Conservation (phyloP, 2,329 filamentous ascomycete genomes). For the Colletotrichum lindemuthianum region DNA sequence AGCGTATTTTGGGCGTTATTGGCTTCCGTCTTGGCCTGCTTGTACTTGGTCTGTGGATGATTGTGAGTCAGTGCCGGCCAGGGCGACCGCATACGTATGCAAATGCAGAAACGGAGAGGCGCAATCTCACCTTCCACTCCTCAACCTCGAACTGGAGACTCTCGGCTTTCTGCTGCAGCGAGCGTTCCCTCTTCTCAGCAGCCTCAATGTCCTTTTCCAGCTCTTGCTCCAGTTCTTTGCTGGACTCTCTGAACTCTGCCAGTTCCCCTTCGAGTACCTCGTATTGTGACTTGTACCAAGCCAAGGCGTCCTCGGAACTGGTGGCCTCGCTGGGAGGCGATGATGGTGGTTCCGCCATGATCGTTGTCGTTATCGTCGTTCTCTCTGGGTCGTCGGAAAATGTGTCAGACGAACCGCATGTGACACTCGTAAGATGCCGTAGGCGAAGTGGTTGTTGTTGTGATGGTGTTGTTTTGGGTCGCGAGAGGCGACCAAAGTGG, state of each 20-base stretch:
- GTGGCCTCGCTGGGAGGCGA: conserved; percentile 67
- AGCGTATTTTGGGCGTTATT: conserved; percentile 84
- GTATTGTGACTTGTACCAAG: conserved; percentile 97
- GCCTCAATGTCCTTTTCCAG: conserved; percentile 96
- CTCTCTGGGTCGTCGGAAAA: conserved; percentile 16
- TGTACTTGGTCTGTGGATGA: conserved; percentile 83
- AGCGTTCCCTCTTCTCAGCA: conserved; percentile 90
- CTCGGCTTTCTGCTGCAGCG: conserved; percentile 88
- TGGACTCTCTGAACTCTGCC: conserved; percentile 92
- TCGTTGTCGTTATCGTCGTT: conserved; percentile 33
- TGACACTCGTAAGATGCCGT: conserved; percentile 16
- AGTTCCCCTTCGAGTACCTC: conserved; percentile 91
- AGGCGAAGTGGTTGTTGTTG: not conserved
- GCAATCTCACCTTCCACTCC: conserved; percentile 84
- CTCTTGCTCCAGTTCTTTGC: conserved; percentile 92
- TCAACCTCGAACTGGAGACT: conserved; percentile 87
- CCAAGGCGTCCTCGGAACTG: conserved; percentile 77
- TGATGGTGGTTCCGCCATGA: conserved; percentile 70
- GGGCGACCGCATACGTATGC: not conserved
- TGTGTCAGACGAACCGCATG: conserved; percentile 22
- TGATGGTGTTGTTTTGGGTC: not conserved
- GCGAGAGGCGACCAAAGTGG: not conserved
- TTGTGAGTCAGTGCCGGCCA: conserved; percentile 29
- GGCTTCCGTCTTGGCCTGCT: conserved; percentile 90
- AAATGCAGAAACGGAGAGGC: not conserved